A percentile compares a stretch with the other conserved stretches of the same genome.
Conservation (phyloP, 2,329 filamentous ascomycete species). For the Nothopassalora personata region DNA sequence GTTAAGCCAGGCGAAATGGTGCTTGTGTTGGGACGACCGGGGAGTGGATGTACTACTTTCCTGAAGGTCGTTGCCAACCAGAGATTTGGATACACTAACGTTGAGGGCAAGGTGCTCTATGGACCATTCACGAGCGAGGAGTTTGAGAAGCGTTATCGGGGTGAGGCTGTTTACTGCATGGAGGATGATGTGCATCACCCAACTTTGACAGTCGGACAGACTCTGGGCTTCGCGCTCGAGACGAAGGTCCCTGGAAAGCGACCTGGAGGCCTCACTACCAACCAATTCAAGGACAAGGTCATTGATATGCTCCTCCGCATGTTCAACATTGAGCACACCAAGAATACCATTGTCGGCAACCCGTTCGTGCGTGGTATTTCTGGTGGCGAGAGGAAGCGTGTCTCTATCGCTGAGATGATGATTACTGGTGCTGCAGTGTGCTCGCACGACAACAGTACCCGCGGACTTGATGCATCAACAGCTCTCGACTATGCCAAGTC, state of each 20-base stretch:
- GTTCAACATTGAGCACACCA: slow-evolving; percentile 90
- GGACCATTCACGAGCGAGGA: slow-evolving; percentile 66
- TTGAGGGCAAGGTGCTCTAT: slow-evolving; percentile 60
- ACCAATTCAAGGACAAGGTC: slow-evolving; percentile 71
- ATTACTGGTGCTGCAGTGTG: slow-evolving; percentile 38
- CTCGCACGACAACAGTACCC: slow-evolving; percentile 45
- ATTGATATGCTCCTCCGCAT: slow-evolving; percentile 73
- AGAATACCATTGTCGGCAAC: slow-evolving; percentile 78
- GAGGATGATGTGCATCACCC: slow-evolving; percentile 83
- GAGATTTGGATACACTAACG: slow-evolving; percentile 54
- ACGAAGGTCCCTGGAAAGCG: slow-evolving; percentile 79
- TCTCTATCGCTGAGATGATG: slow-evolving; percentile 47
- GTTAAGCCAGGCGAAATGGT: slow-evolving; percentile 84
- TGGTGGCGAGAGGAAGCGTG: slow-evolving; percentile 47
- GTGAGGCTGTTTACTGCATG: slow-evolving; percentile 79
- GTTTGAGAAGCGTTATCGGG: slow-evolving; percentile 66
- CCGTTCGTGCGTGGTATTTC: slow-evolving; percentile 70
- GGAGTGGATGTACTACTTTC: slow-evolving; percentile 53
- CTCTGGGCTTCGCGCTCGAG: slow-evolving; percentile 76
- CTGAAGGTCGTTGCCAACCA: slow-evolving; percentile 52
- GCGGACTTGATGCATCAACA: slow-evolving; percentile 46
- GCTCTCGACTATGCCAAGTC: slow-evolving; percentile 47
- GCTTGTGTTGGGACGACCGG: slow-evolving; percentile 72
- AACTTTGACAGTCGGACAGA: slow-evolving; percentile 82
- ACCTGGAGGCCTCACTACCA: slow-evolving; percentile 65